These are phyloP conservation scores for Alternaria incomplexa DNA, from an alignment of 2,329 filamentous ascomycete genomes.

Conservation along the genomic window DNA sequence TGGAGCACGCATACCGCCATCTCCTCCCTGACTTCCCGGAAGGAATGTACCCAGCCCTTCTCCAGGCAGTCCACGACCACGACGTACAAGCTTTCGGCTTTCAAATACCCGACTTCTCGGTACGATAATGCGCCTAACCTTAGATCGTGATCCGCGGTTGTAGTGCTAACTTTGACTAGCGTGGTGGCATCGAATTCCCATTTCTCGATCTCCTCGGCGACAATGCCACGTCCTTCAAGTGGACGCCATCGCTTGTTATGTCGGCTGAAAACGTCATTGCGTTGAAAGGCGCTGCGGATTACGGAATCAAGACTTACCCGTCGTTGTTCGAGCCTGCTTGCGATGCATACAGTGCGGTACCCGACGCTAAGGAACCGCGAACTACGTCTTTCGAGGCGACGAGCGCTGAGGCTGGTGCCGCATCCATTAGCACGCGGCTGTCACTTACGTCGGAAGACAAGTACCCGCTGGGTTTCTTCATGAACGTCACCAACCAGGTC, in stretches of 20 bases:
- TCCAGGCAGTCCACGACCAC: slow-evolving; percentile 60
- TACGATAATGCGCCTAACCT: slow-evolving; percentile 34
- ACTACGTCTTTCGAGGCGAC: slow-evolving; percentile 31
- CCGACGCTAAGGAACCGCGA: slow-evolving; percentile 25
- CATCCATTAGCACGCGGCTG: slow-evolving; percentile 26
- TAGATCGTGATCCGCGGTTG: background rate
- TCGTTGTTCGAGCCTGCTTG: slow-evolving; percentile 56
- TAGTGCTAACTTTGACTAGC: slow-evolving; percentile 43
- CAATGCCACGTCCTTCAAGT: slow-evolving; percentile 59
- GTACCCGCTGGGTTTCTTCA: slow-evolving; percentile 54
- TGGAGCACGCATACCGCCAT: slow-evolving; percentile 56
- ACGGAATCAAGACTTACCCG: slow-evolving; percentile 55
- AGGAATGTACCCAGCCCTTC: slow-evolving; percentile 61
- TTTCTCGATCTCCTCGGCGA: slow-evolving; percentile 62
- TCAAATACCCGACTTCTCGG: slow-evolving; percentile 57
- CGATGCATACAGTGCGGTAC: slow-evolving; percentile 54
- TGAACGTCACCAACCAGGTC: slow-evolving; percentile 63
- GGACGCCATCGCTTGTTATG: slow-evolving; percentile 57
- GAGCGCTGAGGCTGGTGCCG: slow-evolving; percentile 23
- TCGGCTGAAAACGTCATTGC: slow-evolving; percentile 52
- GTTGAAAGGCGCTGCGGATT: slow-evolving; percentile 53
- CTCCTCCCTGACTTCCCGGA: slow-evolving; percentile 58
- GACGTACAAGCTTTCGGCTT: slow-evolving; percentile 56
- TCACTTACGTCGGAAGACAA: slow-evolving; percentile 17
- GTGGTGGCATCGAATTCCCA: slow-evolving; percentile 60